These are phyloP conservation scores for Zasmidium cellare DNA, from an alignment of 2,329 filamentous ascomycete species.

Conservation along the genomic window DNA sequence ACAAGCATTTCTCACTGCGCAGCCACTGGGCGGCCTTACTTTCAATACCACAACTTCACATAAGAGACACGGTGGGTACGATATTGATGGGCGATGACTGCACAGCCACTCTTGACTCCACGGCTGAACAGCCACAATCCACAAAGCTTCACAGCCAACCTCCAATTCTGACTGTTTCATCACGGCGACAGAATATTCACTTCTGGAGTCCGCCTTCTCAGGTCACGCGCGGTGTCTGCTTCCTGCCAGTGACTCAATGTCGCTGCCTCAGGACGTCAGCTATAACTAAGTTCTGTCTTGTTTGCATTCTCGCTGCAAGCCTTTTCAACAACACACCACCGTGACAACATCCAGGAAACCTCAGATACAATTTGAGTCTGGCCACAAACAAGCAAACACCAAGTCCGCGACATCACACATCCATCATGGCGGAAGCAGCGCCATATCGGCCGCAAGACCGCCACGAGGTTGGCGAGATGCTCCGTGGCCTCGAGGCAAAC, in stretches of 20 bases:
- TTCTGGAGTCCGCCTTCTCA: not conserved
- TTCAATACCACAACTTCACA: too few relatives aligned
- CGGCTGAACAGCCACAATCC: not conserved
- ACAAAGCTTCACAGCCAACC: not conserved
- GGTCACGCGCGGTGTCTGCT: not conserved
- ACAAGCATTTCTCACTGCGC: too few relatives aligned
- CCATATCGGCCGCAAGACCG: conserved; percentile 71
- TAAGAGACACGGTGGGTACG: too few relatives aligned
- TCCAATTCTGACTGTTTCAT: not conserved
- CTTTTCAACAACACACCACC: not conserved
- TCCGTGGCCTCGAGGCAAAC: conserved; percentile 64
- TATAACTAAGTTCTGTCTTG: not conserved
- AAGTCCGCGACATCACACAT: not conserved
- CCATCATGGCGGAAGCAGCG: conserved; percentile 54
- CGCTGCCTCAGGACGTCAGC: not conserved
- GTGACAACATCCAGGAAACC: not conserved
- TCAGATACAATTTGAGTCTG: not conserved
- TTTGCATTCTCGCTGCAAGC: not conserved
- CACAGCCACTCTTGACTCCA: not conserved
- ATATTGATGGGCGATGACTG: too few relatives aligned
- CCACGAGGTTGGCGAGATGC: conserved; percentile 64
- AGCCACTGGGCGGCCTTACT: too few relatives aligned
- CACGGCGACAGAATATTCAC: not conserved
- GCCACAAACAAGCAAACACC: too few relatives aligned
- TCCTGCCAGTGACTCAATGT: conserved; percentile 1